Evolutionary conservation across 2,329 filamentous ascomycete species (phyloP).

Genomic region (Colletotrichum sp.): DNA sequence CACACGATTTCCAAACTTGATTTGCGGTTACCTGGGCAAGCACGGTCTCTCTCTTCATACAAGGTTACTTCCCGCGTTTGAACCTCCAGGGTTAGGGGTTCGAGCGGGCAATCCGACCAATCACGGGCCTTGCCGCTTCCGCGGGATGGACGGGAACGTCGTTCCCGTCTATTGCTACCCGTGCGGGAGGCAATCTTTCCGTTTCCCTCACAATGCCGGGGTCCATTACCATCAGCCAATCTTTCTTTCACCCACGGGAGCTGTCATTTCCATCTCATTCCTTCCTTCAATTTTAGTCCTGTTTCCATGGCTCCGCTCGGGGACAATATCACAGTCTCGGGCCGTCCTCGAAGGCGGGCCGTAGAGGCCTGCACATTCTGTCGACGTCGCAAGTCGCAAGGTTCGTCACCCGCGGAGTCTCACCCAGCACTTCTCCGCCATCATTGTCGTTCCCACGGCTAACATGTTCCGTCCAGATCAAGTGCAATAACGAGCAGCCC

Average conservation of each 20-base stretch:
- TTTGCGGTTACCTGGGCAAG: not conserved
- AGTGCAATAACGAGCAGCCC: constrained; percentile 50
- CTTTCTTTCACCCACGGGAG: not conserved
- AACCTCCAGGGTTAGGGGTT: not conserved
- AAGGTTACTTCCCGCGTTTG: not conserved
- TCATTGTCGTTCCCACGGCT: not conserved
- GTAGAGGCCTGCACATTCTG: constrained; percentile 33
- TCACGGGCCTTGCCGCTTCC: not conserved
- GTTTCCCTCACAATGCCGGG: not conserved
- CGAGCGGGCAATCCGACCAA: not conserved
- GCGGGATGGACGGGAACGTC: not conserved
- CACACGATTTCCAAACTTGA: not conserved
- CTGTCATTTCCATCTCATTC: not conserved
- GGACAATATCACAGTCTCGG: not conserved
- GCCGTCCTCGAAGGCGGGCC: constrained; percentile 28
- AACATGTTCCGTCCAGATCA: constrained; percentile 40
- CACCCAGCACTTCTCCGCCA: not conserved
- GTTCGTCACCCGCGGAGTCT: constrained; percentile 23
- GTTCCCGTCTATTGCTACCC: not conserved
- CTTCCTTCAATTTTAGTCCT: not conserved
- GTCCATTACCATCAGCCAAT: not conserved
- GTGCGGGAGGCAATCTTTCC: not conserved
- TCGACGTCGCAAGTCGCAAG: constrained; percentile 33
- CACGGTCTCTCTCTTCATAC: not conserved
- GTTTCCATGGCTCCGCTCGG: not conserved